These are phyloP conservation scores for Xylaria telfairii DNA, from an alignment of 495 filamentous ascomycete species.

Conservation along the genomic window DNA sequence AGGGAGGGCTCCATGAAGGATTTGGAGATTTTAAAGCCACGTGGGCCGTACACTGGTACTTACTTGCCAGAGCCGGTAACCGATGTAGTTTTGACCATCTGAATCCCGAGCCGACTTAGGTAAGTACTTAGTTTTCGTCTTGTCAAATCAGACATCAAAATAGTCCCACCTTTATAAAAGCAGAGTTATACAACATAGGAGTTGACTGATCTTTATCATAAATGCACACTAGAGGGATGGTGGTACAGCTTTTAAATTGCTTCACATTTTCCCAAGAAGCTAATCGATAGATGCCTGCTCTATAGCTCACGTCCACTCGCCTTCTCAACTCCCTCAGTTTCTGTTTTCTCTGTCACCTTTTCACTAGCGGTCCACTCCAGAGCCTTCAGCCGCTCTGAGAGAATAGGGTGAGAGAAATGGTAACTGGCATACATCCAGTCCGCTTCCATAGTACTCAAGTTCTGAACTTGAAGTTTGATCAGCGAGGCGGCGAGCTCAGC, in stretches of 20 bases:
- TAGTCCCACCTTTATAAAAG: not conserved
- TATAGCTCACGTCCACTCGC: constrained; percentile 41
- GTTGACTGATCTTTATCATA: not conserved
- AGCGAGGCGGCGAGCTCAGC: constrained; percentile 82
- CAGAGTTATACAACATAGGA: not conserved
- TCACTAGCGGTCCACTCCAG: constrained; percentile 71
- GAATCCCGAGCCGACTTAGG: no score
- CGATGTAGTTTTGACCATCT: not conserved
- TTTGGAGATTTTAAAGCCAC: not conserved
- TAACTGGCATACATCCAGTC: constrained; percentile 98
- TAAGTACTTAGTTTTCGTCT: no score
- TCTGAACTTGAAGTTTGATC: constrained; percentile 98
- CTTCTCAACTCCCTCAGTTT: constrained; percentile 37
- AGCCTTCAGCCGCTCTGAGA: constrained; percentile 89
- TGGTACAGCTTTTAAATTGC: not conserved
- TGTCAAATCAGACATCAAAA: no score
- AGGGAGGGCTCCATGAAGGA: not conserved
- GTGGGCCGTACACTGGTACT: not conserved
- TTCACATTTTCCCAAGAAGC: not conserved
- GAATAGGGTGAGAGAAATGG: constrained; percentile 96
- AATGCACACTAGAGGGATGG: not conserved
- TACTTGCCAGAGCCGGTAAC: not conserved
- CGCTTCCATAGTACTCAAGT: constrained; percentile 97
- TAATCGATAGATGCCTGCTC: constrained; percentile 14
- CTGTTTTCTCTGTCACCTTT: constrained; percentile 49